Evolutionary conservation across 768 basidiomycete species (phyloP).

Genomic region (Mycena galericulata): DNA sequence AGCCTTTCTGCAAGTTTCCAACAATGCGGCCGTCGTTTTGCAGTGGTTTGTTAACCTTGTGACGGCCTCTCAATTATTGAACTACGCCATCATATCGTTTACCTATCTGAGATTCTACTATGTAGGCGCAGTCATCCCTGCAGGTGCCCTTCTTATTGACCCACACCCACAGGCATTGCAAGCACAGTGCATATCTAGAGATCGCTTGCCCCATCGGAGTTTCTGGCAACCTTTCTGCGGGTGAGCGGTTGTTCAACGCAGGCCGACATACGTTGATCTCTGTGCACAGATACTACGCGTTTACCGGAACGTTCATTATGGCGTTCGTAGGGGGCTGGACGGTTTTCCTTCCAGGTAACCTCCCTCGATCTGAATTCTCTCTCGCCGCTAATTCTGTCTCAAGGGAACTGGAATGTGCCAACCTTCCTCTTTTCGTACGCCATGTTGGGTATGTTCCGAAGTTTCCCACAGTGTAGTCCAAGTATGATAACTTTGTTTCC

Average conservation of each 20-base stretch:
- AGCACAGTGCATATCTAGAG: constrained; percentile 58
- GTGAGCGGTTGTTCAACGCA: constrained; percentile 39
- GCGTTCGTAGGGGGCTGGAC: constrained; percentile 61
- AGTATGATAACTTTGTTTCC: not conserved
- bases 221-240: constrained; percentile 66
- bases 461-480: too few species aligned
- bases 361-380: too few species aligned
- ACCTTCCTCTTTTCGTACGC: constrained; percentile 64
- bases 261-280: not conserved
- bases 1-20: constrained; percentile 65
- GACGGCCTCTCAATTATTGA: constrained; percentile 61
- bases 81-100: constrained; percentile 60
- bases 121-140: constrained; percentile 41
- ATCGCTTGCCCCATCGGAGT: constrained; percentile 57
- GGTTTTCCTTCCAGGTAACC: constrained; percentile 62
- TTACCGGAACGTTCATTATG: constrained; percentile 58
- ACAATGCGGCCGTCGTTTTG: constrained; percentile 59
- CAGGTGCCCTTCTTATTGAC: not conserved
- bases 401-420: constrained; percentile 59
- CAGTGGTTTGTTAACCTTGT: constrained; percentile 66
- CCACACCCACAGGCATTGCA: constrained; percentile 52
- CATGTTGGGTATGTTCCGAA: constrained; percentile 51
- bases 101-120: constrained; percentile 62
- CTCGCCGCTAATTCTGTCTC: too few species aligned
- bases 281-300: constrained; percentile 54